Evolutionary conservation across 306 rosid species (phyloP).

Genomic region (Mimosa bimucronata): DNA sequence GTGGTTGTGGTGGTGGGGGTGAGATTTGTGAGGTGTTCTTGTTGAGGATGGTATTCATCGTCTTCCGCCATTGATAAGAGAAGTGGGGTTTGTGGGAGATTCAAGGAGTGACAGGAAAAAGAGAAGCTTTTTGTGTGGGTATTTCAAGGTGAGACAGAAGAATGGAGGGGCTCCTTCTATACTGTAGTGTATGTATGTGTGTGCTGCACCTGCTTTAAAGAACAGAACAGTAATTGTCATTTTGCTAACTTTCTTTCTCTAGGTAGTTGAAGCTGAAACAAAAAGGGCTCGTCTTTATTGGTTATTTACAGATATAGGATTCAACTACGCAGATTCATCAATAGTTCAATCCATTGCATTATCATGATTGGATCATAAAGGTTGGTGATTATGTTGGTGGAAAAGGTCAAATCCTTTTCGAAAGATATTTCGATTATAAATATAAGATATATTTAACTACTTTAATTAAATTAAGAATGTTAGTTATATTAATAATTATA

Average conservation of each 20-base stretch:
- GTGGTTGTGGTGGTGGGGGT: neutral
- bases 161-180: neutral
- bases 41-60: neutral
- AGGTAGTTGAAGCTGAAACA: neutral
- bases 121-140: neutral
- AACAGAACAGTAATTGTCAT: constrained; percentile 29
- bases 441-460: too few relatives aligned
- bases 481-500: too few relatives aligned
- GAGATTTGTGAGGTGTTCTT: constrained; percentile 39
- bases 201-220: neutral
- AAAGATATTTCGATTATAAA: too few relatives aligned
- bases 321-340: neutral
- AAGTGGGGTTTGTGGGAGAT: neutral
- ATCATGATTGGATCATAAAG: neutral
- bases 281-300: constrained; percentile 6
- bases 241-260: neutral
- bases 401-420: neutral
- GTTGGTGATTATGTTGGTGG: neutral
- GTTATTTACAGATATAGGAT: constrained; percentile 30
- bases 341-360: neutral
- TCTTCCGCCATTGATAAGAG: constrained; percentile 25
- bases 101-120: constrained; percentile 8
- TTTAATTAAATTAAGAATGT: too few relatives aligned
- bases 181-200: neutral
- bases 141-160: neutral